phyloP scores from a whole-genome alignment of 2,329 filamentous ascomycete genomes.

The Neocucurbitaria cava region DNA sequence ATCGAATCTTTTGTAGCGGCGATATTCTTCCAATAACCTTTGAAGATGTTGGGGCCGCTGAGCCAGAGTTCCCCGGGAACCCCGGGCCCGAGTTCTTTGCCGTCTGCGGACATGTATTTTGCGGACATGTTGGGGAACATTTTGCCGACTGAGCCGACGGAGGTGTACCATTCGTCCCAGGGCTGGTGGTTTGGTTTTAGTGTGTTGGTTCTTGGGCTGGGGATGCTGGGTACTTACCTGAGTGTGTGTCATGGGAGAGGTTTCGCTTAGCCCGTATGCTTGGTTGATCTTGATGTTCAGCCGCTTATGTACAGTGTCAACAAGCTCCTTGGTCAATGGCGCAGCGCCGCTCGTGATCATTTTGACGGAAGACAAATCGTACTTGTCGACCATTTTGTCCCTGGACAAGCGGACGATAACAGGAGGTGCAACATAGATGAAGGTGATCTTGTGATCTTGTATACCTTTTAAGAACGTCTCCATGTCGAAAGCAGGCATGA shows the following conservation, averaged over 20 bases:
- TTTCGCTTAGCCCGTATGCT: constrained; percentile 35
- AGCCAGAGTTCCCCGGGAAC: constrained; percentile 68
- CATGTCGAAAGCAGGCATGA: constrained; percentile 82
- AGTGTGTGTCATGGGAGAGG: constrained; percentile 32
- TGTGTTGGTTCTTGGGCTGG: neutral
- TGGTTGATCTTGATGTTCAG: constrained; percentile 57
- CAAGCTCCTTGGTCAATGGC: constrained; percentile 79
- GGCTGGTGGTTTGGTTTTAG: constrained; percentile 12
- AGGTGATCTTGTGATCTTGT: constrained; percentile 76
- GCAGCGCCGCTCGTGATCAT: constrained; percentile 89
- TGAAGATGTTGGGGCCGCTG: constrained; percentile 79
- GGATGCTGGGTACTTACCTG: constrained; percentile 16
- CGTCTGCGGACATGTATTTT: constrained; percentile 72
- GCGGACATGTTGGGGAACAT: constrained; percentile 79
- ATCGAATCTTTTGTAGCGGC: constrained; percentile 73
- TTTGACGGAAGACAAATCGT: constrained; percentile 77
- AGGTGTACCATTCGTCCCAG: constrained; percentile 33
- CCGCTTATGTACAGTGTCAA: constrained; percentile 74
- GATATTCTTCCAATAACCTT: constrained; percentile 76
- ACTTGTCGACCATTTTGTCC: constrained; percentile 76
- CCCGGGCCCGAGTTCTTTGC: constrained; percentile 65
- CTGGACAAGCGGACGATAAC: constrained; percentile 81
- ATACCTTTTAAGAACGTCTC: constrained; percentile 77
- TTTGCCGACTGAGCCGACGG: constrained; percentile 75
- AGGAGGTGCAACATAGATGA: constrained; percentile 81